These are phyloP conservation scores for Citeromyces hawaiiensis DNA, from an alignment of 1,139 yeast species.

Conservation along the genomic window DNA sequence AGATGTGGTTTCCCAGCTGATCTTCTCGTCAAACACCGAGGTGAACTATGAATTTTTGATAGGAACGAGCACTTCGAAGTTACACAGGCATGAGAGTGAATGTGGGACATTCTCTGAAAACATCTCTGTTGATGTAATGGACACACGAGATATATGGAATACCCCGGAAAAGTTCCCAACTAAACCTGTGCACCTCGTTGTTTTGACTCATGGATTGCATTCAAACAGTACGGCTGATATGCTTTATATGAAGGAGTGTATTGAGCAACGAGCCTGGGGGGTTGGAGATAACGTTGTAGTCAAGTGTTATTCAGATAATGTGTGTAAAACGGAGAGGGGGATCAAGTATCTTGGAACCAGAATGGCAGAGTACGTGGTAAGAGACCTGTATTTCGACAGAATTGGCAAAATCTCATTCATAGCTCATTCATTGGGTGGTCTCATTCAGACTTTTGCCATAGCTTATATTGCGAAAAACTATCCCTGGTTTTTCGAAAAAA, in stretches of 20 bases:
- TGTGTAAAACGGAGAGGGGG: conserved; percentile 84
- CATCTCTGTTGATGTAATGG: conserved; percentile 33
- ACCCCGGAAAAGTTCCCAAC: conserved; percentile 31
- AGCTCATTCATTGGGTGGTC: conserved; percentile 90
- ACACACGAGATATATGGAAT: conserved; percentile 69
- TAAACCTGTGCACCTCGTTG: conserved; percentile 56
- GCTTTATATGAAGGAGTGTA: conserved; percentile 72
- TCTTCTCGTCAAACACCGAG: conserved; percentile 59
- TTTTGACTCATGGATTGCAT: conserved; percentile 84
- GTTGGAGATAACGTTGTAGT: conserved; percentile 57
- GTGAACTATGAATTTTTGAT: conserved; percentile 59
- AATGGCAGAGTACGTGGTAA: conserved; percentile 63
- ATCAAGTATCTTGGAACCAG: conserved; percentile 75
- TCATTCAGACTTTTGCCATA: conserved; percentile 81
- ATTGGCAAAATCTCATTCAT: conserved; percentile 66
- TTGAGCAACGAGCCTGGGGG: conserved; percentile 35
- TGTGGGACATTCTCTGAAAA: conserved; percentile 11
- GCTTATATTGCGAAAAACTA: conserved; percentile 63
- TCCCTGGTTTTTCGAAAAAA: conserved; percentile 50
- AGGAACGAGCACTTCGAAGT: conserved; percentile 32
- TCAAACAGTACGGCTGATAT: conserved; percentile 84
- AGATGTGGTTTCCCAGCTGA: conserved; percentile 75
- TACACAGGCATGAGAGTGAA: conserved; percentile 23
- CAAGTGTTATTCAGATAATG: conserved; percentile 74
- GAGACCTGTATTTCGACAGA: conserved; percentile 31